Base-by-base conservation (phyloP, 805 yeast genomes). In the Suhomyces sp. region DNA sequence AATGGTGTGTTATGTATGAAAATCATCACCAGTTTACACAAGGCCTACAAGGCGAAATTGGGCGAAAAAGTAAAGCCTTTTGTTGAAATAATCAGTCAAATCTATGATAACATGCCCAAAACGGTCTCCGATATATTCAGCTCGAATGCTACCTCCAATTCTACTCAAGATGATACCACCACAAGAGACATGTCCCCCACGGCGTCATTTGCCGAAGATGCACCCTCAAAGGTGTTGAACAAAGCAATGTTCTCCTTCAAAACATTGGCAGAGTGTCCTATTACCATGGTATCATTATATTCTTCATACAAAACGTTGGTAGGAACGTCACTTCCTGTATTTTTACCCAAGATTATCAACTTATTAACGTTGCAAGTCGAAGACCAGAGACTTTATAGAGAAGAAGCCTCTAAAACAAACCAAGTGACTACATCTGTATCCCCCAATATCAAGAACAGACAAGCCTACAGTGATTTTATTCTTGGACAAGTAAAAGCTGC, bases 401-500 rank as follows among this genome's bases (percentile, higher is more conserved):
- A 57, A 36, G 56, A 58, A 37, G 65, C 66, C 11, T 78, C 81
- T 1, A 77, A 77, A 43, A 67, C 70, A 25, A 82, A 83, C 10
- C 71, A 75, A 32, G 65, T 77, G 20, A 78, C 78, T 35, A 81
- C 88, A 0, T 75, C 86, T 0, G 83, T 90, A 16, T 76, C 95
- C 3, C 82, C 90, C 1, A 74, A 74, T 5, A 83, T 93, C 44
- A 76, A 73, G 37, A 87, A 88, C 51, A 73, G 96, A 45, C 68
- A 78, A 7, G 81, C 84, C 0, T 93, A 82, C 60, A 84, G 93
- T 40, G 98, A 93, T 50, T 87, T 93, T 50, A 80, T 91, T 11
- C 65, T 87, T 18, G 88, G 96, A 18, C 99, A 93, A 60, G 96
- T 95, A 25, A 93, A 93, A 57, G 95, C 97, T 1, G 91, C 96